Conservation (phyloP, 495 filamentous ascomycete genomes). For the Xylaria scruposa region DNA sequence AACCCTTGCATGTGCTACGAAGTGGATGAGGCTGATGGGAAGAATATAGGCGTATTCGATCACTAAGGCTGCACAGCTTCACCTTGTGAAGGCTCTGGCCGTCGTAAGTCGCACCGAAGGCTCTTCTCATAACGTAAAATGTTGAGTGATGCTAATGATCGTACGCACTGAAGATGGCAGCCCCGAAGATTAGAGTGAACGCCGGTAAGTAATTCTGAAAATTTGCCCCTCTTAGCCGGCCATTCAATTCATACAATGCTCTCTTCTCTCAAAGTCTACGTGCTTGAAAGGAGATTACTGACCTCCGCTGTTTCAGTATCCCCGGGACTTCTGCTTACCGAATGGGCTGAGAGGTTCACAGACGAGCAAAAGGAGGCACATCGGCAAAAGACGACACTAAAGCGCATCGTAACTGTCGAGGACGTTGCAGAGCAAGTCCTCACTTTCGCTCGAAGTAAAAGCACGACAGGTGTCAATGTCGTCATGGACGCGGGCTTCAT, state of each 20-base stretch:
- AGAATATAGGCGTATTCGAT: slow-evolving; percentile 52
- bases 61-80: slow-evolving; percentile 64
- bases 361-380: slow-evolving; percentile 50
- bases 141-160: background rate
- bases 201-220: slow-evolving; percentile 21
- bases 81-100: slow-evolving; percentile 59
- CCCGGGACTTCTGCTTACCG: slow-evolving; percentile 31
- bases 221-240: background rate
- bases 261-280: background rate
- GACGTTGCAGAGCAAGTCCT: slow-evolving; percentile 57
- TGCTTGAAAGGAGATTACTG: background rate
- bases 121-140: background rate
- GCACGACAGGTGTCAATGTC: slow-evolving; percentile 52
- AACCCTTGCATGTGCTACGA: background rate
- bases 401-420: slow-evolving; percentile 59
- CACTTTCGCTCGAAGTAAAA: slow-evolving; percentile 47
- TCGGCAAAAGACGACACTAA: slow-evolving; percentile 54
- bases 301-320: background rate
- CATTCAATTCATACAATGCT: background rate
- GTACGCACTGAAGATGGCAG: slow-evolving; percentile 42
- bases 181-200: slow-evolving; percentile 62
- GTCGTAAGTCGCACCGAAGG: slow-evolving; percentile 22
- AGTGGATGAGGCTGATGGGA: background rate
- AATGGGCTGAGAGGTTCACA: slow-evolving; percentile 61
- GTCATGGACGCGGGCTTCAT: slow-evolving; percentile 52